Base-by-base conservation (phyloP, 148 eudicot species). In the Salicornia ramosissima region DNA sequence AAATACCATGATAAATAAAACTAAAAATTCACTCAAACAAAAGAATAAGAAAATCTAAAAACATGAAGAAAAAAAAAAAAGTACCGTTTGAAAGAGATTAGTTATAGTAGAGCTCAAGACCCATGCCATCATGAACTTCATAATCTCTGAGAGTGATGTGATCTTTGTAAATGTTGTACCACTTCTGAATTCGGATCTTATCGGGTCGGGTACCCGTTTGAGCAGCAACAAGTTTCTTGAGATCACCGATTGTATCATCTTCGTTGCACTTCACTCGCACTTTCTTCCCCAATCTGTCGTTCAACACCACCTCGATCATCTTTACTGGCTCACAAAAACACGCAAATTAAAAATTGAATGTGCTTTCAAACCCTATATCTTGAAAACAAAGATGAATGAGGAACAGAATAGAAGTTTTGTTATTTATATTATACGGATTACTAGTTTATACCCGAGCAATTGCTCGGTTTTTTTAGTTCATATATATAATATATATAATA, bases 41-140 rank as follows among this genome's bases (percentile, higher is more conserved):
- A n/a, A n/a, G n/a, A n/a, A n/a, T n/a, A n/a, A n/a, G n/a, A n/a
- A n/a, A n/a, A n/a, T n/a, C 5, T n/a, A 55, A 55, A 55, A 55
- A 55, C 14, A n/a, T 18, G 7, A 53, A 14, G n/a, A n/a, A n/a
- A n/a, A 42, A 7, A 8, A 8, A 7, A 42, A 42, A 2, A 6
- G 13, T 42, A 42, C 45, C 45, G 11, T 10, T 5, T 2, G 30
- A 10, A 18, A 1, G 10, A 1, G 52, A 56, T 67, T 69, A 92
- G 22, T 90, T 86, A 89, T 92, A 92, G 85, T 92, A 92, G 74
- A 92, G 93, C 74, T 92, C 97, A 55, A 92, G 97, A 58, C 96
- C 97, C 96, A 92, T 92, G 80, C 97, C 97, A 59, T 92, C 97
- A 62, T 90, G 97, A 58, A 92, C 90, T 83, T 92, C 97, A 71